phyloP scores from a whole-genome alignment of 148 eudicot genomes.

The Camellia lanceoleosa region DNA sequence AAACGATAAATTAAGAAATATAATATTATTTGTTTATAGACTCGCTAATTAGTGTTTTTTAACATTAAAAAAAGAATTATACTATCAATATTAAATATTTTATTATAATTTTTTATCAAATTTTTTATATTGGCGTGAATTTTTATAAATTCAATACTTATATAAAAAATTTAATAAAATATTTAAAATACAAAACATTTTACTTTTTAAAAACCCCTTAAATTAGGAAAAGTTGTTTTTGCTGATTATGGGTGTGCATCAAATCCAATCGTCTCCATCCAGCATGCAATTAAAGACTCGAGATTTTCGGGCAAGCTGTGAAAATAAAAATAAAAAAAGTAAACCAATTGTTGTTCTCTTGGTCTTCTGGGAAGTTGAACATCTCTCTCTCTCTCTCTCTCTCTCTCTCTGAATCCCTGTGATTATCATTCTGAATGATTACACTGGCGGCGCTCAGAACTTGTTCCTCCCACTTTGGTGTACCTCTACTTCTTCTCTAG shows the following conservation, averaged over 20 bases:
- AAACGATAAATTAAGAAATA: no score
- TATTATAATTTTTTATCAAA: no score
- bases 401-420: conserved; percentile 12
- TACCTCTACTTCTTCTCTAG: conserved; percentile 3
- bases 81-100: no score
- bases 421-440: conserved; percentile 38
- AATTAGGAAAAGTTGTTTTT: no score
- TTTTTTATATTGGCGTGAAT: no score
- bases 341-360: conserved; percentile 11
- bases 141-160: no score
- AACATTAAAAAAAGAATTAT: no score
- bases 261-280: conserved; percentile 19
- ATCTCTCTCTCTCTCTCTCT: not conserved
- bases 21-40: no score
- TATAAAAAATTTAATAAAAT: no score
- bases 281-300: conserved; percentile 22
- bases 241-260: not conserved
- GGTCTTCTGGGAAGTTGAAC: conserved; percentile 21
- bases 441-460: conserved; percentile 53
- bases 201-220: no score
- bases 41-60: no score
- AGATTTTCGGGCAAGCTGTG: conserved; percentile 20
- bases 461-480: conserved; percentile 52
- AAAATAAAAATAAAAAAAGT: not conserved
- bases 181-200: no score